Evolutionary conservation across 2,329 filamentous ascomycete species (phyloP), one percentile per base, ranked within the genome.

Genomic region (Fusarium goolgardi): DNA sequence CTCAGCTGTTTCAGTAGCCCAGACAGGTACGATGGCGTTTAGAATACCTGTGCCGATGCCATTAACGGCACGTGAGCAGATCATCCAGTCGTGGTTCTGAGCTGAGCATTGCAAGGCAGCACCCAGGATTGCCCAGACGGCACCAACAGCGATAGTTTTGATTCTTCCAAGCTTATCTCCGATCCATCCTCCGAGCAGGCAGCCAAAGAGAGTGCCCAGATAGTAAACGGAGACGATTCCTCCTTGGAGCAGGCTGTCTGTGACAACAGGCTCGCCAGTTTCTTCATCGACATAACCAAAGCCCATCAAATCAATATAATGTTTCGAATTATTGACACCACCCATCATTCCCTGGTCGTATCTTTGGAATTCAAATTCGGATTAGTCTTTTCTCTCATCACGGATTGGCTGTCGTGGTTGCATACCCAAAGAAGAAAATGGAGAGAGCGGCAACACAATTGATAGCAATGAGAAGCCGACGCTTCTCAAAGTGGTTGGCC

Each of bases 11-110:
- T 92, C 90, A 0, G 90, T 90, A 0, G 89, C 88, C 88, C 88
- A 92, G 1, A 91, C 89, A 0, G 90, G 90, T 0, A 90, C 85
- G 55, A 92, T 91, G 2, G 88, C 86, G 70, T 91, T 92, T 20
- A 92, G 75, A 44, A 91, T 87, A 11, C 90, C 90, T 1, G 88
- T 92, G 3, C 90, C 90, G 44, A 89, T 72, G 0, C 72, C 72
- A 5, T 74, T 74, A 13, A 78, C 54, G 0, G 71, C 69, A 2
- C 76, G 75, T 2, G 75, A 83, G 16, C 71, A 73, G 7, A 73
- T 65, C 71, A 73, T 73, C 71, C 71, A 73, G 34, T 64, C 35
- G 8, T 56, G 44, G 15, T 73, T 73, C 25, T 61, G 55, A 4
- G 69, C 69, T 1, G 65, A 65, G 6, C 55, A 55, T 11, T 71